Percentiles rank a stretch among this genome's conserved stretches.
These are phyloP conservation scores for Chenopodium formosanum DNA, from an alignment of 148 eudicot genomes.

Conservation along the genomic window DNA sequence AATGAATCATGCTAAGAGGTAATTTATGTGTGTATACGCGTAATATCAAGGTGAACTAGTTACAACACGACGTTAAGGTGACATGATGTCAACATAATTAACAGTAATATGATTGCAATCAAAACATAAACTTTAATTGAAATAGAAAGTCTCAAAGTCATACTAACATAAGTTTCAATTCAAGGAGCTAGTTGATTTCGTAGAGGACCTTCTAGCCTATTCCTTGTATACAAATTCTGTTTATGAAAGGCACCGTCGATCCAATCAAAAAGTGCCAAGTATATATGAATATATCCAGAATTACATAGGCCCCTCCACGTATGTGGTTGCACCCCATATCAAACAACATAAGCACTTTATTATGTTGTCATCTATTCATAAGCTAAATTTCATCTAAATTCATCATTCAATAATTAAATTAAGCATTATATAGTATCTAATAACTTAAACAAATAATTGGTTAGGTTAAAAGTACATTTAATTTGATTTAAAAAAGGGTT, in stretches of 20 bases:
- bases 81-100: no score
- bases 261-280: not conserved
- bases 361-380: not conserved
- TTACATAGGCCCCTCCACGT: slow-evolving; percentile 2
- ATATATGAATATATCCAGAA: not conserved
- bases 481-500: not conserved
- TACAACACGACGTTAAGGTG: no score
- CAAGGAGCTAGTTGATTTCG: not conserved
- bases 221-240: not conserved
- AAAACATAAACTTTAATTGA: no score
- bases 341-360: not conserved
- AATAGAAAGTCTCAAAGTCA: not conserved
- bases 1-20: no score
- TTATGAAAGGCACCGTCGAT: slow-evolving; percentile 7
- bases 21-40: no score
- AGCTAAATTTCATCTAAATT: not conserved
- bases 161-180: not conserved
- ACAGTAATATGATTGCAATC: no score
- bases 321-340: slow-evolving; percentile 12
- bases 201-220: not conserved
- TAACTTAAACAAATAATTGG: not conserved
- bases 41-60: no score
- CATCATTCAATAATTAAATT: not conserved
- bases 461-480: slow-evolving; percentile 10
- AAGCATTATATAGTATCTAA: not conserved